Evolutionary conservation across 371 early-diverging fungal species (phyloP).

Genomic region (Rhizopus delemar): DNA sequence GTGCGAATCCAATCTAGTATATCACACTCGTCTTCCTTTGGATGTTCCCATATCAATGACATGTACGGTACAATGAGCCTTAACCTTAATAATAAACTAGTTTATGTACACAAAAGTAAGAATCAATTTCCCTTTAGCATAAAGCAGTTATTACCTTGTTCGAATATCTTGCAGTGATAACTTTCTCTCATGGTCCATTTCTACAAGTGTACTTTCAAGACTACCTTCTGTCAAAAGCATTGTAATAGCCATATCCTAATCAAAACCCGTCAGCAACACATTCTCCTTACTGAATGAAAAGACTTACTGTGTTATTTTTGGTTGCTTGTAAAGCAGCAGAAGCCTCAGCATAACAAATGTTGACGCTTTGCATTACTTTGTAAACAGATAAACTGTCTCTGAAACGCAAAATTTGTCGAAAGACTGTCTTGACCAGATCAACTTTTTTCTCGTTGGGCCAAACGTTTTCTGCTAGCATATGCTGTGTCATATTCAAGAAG

Average conservation of each 20-base stretch:
- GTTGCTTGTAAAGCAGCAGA: constrained; percentile 34
- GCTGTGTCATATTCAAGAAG: constrained; percentile 58
- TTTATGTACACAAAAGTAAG: not conserved
- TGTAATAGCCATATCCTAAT: constrained; percentile 41
- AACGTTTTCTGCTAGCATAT: constrained; percentile 52
- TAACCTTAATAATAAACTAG: constrained; percentile 49
- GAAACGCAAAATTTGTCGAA: constrained; percentile 52
- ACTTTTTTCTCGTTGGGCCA: constrained; percentile 53
- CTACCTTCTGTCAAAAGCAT: constrained; percentile 42
- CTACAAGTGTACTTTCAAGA: constrained; percentile 23
- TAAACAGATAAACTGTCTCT: constrained; percentile 42
- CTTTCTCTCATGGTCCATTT: constrained; percentile 17
- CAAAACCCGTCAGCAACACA: not conserved
- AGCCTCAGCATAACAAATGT: constrained; percentile 55
- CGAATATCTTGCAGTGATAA: constrained; percentile 47
- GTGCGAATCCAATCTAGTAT: constrained; percentile 45
- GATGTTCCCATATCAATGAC: constrained; percentile 61
- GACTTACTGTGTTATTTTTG: constrained; percentile 44
- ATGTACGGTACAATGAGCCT: constrained; percentile 57
- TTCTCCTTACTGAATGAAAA: not conserved
- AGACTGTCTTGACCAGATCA: constrained; percentile 50
- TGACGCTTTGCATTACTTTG: constrained; percentile 53
- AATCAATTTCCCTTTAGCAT: not conserved
- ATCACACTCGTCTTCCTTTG: constrained; percentile 51
- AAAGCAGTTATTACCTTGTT: constrained; percentile 27